A percentile compares a stretch with the other conserved stretches of the same genome.
Evolutionary conservation across 2,329 filamentous ascomycete species (phyloP).

Genomic region (Lizonia empirigonia): DNA sequence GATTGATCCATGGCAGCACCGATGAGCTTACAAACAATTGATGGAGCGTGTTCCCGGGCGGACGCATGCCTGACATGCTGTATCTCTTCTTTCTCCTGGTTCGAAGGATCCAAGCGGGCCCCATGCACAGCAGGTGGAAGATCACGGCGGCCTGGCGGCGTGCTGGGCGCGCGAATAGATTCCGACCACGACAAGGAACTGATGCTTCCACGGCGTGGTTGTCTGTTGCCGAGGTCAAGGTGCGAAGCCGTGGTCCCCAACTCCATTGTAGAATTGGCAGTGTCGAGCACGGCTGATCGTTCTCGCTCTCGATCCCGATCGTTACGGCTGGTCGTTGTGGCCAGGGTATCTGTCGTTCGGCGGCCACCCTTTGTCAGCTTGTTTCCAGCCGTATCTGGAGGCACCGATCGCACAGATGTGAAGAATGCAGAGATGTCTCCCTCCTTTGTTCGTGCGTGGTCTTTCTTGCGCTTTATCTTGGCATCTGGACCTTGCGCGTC

Average conservation of each 20-base stretch:
- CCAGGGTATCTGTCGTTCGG: not conserved
- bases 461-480: conserved; percentile 43
- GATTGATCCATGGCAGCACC: conserved; percentile 19
- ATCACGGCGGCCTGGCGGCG: conserved; percentile 16
- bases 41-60: conserved; percentile 14
- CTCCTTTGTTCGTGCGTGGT: conserved; percentile 40
- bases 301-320: conserved; percentile 11
- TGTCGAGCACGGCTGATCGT: conserved; percentile 20
- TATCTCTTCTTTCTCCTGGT: not conserved
- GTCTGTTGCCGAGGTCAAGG: conserved; percentile 48
- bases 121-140: conserved; percentile 11
- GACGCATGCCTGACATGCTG: conserved; percentile 5
- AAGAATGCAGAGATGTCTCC: conserved; percentile 56
- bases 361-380: conserved; percentile 19
- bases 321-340: conserved; percentile 12
- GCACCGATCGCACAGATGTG: conserved; percentile 34
- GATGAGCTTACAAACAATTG: conserved; percentile 10
- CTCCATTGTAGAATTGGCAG: conserved; percentile 38
- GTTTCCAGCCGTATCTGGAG: conserved; percentile 33
- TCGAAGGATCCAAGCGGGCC: conserved; percentile 18
- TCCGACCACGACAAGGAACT: conserved; percentile 53
- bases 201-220: conserved; percentile 35
- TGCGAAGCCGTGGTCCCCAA: conserved; percentile 42
- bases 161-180: conserved; percentile 38
- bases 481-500: conserved; percentile 25